Base-by-base conservation (phyloP, 768 basidiomycete genomes). In the Leccinum disarticulatum region DNA sequence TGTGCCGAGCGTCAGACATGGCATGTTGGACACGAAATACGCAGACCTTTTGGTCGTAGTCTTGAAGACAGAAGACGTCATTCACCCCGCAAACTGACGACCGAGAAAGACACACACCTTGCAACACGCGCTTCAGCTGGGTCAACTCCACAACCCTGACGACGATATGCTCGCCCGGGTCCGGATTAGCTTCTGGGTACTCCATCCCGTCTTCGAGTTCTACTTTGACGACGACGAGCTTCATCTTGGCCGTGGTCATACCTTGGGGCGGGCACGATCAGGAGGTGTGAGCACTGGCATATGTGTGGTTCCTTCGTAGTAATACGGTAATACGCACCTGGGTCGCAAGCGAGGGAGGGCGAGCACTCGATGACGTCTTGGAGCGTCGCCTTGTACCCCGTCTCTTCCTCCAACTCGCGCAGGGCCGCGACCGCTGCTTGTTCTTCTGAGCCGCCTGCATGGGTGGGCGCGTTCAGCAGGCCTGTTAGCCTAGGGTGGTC, bases 181-280 rank as follows among this genome's bases (percentile, higher is more conserved):
- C 93, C 1, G 95, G 86, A 57, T 90, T 84, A 56, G 91, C 86
- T 11, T 81, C 75, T 0, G 93, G 93, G 15, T 79, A 79, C 61
- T 87, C 83, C 62, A 96, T 76, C 66, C 82, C 73, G 61, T 84
- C 85, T n/a, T 82, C 77, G 56, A 98, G 77, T 35, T 78, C 71
- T 48, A 93, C 88, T 59, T 82, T 80, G 30, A 95, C 77, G 17
- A 87, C 79, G 51, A 93, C 86, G 22, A 97, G 82, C 66, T 91
- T 87, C 92, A 95, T 95, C 69, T 91, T 96, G 13, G 95, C 91
- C 48, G 87, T 93, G 19, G 92, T 90, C 94, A 98, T 95, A 10
- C 95, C 94, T 91, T 55, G 31, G 31, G 10, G 17, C 48, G 19
- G 15, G 36, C 36, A 36, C 6, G 41, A 43, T 43, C 41, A 43